Evolutionary conservation across 1,284 basidiomycete genomes (phyloP).

Genomic region (Cryptococcus sp.): DNA sequence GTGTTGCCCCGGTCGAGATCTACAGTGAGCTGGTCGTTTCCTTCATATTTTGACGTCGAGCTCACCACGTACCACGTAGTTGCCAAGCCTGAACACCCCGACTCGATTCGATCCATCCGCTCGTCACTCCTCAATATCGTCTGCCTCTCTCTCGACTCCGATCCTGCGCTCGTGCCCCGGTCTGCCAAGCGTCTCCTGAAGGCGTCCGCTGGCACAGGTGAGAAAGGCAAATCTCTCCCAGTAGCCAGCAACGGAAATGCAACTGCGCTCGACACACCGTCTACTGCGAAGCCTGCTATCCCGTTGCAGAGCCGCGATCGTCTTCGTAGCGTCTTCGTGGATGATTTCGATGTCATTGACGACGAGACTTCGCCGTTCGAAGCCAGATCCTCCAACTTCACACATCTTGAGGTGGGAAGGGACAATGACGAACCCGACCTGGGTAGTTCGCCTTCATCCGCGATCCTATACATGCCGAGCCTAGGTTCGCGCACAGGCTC

Average conservation of each 20-base stretch:
- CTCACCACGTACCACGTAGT: background rate
- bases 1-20: conserved; percentile 81
- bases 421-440: background rate
- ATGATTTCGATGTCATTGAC: background rate
- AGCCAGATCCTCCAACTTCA: too few relatives aligned
- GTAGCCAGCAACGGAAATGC: conserved; percentile 6
- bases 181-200: conserved; percentile 52
- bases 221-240: conserved; percentile 12
- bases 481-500: background rate
- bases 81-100: conserved; percentile 25
- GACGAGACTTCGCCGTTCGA: background rate
- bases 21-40: conserved; percentile 60
- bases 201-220: background rate
- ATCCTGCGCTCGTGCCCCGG: conserved; percentile 75
- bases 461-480: conserved; percentile 3
- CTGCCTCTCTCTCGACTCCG: conserved; percentile 79
- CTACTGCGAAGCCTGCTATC: background rate
- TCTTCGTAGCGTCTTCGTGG: background rate
- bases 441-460: conserved; percentile 3
- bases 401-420: background rate
- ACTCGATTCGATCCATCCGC: conserved; percentile 63
- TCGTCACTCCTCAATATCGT: conserved; percentile 73
- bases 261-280: background rate
- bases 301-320: background rate
- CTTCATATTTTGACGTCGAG: background rate